Evolutionary conservation across 1,284 basidiomycete genomes (phyloP), one percentile per base, ranked within the genome.

Genomic region (Papiliotrema nemorosa): DNA sequence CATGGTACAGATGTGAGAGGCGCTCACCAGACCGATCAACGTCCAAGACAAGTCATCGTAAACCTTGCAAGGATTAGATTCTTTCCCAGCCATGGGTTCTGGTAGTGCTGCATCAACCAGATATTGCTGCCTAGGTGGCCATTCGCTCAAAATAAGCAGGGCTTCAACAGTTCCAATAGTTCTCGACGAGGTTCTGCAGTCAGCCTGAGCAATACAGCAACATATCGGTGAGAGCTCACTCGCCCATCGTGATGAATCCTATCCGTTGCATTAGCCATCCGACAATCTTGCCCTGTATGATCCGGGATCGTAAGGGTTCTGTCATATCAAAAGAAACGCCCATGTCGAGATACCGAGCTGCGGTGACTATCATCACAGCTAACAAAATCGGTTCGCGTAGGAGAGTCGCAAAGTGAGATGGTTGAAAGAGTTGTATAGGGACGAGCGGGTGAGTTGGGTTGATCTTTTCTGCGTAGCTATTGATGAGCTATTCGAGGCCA

Each of bases 81-180:
- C 26, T n/a, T 21, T 21, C 14, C 21, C 29, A 20, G n/a, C 24
- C 1, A 26, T 21, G 10, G 13, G 18, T 5, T 42, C 44, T 12
- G 26, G 35, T 9, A 53, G 22, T 12, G 37, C 50, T 12, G 41
- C 29, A 36, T 60, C 58, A 13, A 53, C 44, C 2, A 58, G 33
- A 18, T 58, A 43, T 24, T 44, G 41, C 0, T 56, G 48, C 3
- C 52, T 48, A 3, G 59, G 59, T 0, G 59, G 56, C 56, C 57
- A 61, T 48, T 61, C 59, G 43, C 52, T 55, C 5, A 61, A 49
- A 9, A 61, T 50, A 5, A 61, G 50, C 13, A 61, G 31, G 2
- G 59, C 59, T 42, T 61, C 59, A 16, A 61, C 59, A 0, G 59
- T 61, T 2, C 59, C 59, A 10, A 60, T 58, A 0, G 59, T 58